A percentile compares a stretch with the other conserved stretches of the same genome.
Conservation (phyloP, 1,139 yeast genomes). For the Yamadazyma sp. region DNA sequence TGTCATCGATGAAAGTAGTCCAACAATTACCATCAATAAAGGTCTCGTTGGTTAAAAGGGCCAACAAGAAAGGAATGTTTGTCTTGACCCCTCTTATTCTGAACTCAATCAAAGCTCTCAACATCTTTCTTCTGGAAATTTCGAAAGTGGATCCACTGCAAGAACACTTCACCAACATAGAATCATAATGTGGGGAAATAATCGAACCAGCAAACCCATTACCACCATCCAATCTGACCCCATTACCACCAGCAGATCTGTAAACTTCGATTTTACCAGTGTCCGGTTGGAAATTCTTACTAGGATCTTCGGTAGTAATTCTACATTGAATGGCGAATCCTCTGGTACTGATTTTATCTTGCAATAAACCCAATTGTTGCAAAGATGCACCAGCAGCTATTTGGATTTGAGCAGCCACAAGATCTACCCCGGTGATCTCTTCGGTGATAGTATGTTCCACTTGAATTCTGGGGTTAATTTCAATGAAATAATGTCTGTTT, state of each 20-base stretch:
- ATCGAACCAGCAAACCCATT: conserved; percentile 99
- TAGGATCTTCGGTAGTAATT: conserved; percentile 97
- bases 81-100: conserved; percentile 99
- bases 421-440: conserved; percentile 97
- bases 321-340: conserved; percentile 99
- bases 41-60: conserved; percentile 89
- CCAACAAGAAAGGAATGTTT: conserved; percentile 91
- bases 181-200: conserved; percentile 96
- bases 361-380: conserved; percentile 86
- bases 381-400: conserved; percentile 98
- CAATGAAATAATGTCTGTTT: conserved; percentile 96
- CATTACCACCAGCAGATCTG: conserved; percentile 99
- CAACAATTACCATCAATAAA: conserved; percentile 88
- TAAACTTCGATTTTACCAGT: conserved; percentile 98
- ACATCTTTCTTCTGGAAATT: conserved; percentile 95
- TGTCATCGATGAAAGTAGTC: conserved; percentile 98
- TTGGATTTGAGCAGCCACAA: conserved; percentile 98
- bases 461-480: conserved; percentile 97
- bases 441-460: conserved; percentile 99
- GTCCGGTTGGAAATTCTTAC: conserved; percentile 96
- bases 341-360: conserved; percentile 91
- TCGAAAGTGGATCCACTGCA: conserved; percentile 97
- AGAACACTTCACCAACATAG: conserved; percentile 96
- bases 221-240: conserved; percentile 98
- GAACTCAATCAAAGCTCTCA: conserved; percentile 93